Conservation (phyloP, 768 basidiomycete genomes). For the Pleurotus eryngii region DNA sequence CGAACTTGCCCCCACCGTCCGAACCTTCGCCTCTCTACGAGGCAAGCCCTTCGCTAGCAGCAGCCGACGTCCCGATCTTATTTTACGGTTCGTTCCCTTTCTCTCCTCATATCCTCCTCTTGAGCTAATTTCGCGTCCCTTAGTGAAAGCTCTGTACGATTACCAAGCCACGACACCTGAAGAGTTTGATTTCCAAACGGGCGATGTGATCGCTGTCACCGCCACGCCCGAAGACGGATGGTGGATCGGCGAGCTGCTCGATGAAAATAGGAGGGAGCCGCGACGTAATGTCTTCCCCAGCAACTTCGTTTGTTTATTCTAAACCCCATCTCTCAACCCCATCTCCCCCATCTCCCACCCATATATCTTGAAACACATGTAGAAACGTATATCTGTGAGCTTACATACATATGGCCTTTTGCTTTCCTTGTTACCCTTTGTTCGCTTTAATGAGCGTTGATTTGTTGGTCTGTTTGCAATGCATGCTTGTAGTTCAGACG, state of each 20-base stretch:
- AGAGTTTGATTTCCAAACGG: slow-evolving; percentile 96
- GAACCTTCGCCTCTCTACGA: slow-evolving; percentile 1
- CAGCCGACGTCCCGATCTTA: slow-evolving; percentile 62
- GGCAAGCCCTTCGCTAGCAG: neutral
- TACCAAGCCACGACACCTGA: slow-evolving; percentile 85
- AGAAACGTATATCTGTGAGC: no score
- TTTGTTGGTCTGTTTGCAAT: no score
- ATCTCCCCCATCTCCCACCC: no score
- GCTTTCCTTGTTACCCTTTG: no score
- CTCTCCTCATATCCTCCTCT: neutral
- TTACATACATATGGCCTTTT: no score
- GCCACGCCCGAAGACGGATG: slow-evolving; percentile 94
- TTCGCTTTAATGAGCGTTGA: no score
- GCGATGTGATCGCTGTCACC: slow-evolving; percentile 94
- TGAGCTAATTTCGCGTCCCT: neutral
- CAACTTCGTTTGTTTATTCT: slow-evolving; percentile 84
- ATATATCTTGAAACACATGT: no score
- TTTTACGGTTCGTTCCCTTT: slow-evolving; percentile 72
- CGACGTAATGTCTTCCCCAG: slow-evolving; percentile 84
- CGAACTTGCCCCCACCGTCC: neutral
- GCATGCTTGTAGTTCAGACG: no score
- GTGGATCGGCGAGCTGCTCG: slow-evolving; percentile 90
- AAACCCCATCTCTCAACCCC: slow-evolving; percentile 7
- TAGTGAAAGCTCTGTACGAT: slow-evolving; percentile 89
- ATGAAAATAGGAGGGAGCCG: slow-evolving; percentile 65